These are phyloP conservation scores for Ophiostoma quercus DNA, from an alignment of 2,329 filamentous ascomycete species.

Conservation along the genomic window DNA sequence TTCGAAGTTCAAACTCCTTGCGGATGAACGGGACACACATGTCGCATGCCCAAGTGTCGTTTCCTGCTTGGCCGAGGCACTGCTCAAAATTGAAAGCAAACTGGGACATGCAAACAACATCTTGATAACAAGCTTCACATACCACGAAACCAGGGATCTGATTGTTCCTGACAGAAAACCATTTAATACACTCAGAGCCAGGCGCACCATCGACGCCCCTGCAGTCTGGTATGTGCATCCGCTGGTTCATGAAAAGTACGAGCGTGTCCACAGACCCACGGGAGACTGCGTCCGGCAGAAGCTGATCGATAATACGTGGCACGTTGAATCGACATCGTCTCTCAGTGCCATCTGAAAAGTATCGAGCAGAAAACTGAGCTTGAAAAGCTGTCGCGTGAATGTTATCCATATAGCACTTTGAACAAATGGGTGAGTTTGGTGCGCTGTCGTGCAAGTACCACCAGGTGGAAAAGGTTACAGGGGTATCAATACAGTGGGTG, in stretches of 20 bases:
- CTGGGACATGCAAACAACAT: slow-evolving; percentile 31
- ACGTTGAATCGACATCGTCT: slow-evolving; percentile 33
- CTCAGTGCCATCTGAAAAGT: slow-evolving; percentile 22
- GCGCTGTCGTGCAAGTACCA: slow-evolving; percentile 38
- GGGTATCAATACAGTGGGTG: slow-evolving; percentile 31
- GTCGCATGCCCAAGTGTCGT: slow-evolving; percentile 37
- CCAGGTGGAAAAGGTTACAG: slow-evolving; percentile 32
- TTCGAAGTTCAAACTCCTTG: slow-evolving; percentile 31
- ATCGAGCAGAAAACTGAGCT: slow-evolving; percentile 30
- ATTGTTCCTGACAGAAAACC: slow-evolving; percentile 32
- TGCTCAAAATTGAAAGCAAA: slow-evolving; percentile 33
- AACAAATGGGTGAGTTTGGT: slow-evolving; percentile 38
- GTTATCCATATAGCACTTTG: slow-evolving; percentile 39
- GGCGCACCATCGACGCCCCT: slow-evolving; percentile 29
- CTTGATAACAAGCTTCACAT: slow-evolving; percentile 39
- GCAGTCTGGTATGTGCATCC: slow-evolving; percentile 32
- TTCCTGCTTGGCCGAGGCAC: slow-evolving; percentile 28
- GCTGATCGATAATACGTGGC: slow-evolving; percentile 34
- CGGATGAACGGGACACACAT: slow-evolving; percentile 33
- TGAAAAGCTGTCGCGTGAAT: slow-evolving; percentile 34
- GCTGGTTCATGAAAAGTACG: slow-evolving; percentile 32
- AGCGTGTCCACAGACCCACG: slow-evolving; percentile 30
- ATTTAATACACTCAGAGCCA: slow-evolving; percentile 32
- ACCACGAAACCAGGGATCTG: slow-evolving; percentile 35
- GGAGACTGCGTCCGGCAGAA: slow-evolving; percentile 35